phyloP scores from a whole-genome alignment of 495 filamentous ascomycete genomes.

The Pyrenopolyporus hunteri region DNA sequence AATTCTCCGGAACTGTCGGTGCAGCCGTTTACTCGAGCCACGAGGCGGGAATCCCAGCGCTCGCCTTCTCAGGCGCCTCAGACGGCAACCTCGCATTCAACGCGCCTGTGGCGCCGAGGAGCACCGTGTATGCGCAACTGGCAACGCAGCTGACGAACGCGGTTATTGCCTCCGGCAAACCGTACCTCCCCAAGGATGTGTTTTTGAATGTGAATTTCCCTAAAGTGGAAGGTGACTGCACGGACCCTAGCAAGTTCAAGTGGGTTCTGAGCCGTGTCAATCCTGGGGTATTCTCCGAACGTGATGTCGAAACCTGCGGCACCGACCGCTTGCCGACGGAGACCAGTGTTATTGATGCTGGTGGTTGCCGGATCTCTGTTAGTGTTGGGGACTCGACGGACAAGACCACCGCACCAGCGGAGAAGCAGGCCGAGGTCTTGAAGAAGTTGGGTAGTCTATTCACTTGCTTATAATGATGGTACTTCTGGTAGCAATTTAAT shows the following conservation, averaged over 20 bases:
- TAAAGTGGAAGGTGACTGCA: conserved; percentile 55
- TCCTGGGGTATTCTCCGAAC: conserved; percentile 53
- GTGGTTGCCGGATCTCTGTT: conserved; percentile 66
- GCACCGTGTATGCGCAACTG: conserved; percentile 64
- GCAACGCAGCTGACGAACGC: conserved; percentile 61
- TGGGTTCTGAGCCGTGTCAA: conserved; percentile 68
- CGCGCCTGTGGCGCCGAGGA: conserved; percentile 54
- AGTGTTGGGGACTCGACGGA: conserved; percentile 64
- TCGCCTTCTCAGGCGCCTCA: conserved; percentile 66
- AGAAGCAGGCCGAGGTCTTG: conserved; percentile 61
- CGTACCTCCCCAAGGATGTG: conserved; percentile 62
- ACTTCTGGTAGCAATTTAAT: background rate
- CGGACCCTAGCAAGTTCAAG: conserved; percentile 55
- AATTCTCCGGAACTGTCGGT: conserved; percentile 68
- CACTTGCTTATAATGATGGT: conserved; percentile 44
- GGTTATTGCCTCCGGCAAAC: conserved; percentile 59
- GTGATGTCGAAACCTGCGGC: conserved; percentile 64
- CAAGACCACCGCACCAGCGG: conserved; percentile 63
- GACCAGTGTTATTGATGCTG: conserved; percentile 50
- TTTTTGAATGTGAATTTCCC: conserved; percentile 75
- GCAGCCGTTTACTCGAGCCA: conserved; percentile 63
- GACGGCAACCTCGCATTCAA: conserved; percentile 60
- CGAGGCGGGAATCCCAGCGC: conserved; percentile 60
- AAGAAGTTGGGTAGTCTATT: conserved; percentile 60
- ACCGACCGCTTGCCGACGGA: conserved; percentile 63